Conservation (phyloP, 2,329 filamentous ascomycete genomes). For the Pseudocercospora fuligena region DNA sequence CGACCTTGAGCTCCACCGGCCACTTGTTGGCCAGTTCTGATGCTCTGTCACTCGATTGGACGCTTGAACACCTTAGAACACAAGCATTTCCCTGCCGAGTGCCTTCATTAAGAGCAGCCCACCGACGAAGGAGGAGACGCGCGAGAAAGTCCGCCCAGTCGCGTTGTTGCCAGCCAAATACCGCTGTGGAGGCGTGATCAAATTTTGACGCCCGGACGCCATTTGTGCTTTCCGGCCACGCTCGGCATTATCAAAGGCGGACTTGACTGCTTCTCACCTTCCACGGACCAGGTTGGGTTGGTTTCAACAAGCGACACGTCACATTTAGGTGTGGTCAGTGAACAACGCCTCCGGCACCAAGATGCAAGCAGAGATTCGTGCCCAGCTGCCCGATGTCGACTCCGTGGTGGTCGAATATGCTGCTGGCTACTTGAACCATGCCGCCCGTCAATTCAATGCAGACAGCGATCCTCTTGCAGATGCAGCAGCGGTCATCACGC, state of each 20-base stretch:
- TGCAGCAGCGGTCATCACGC: conserved; percentile 82
- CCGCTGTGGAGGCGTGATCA: not conserved
- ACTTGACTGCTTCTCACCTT: conserved; percentile 1
- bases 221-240: conserved; percentile 17
- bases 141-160: not conserved
- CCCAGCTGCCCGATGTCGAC: conserved; percentile 43
- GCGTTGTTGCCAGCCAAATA: not conserved
- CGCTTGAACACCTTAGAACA: not conserved
- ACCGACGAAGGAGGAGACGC: not conserved
- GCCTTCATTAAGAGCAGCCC: not conserved
- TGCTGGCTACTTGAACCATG: conserved; percentile 91
- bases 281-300: conserved; percentile 3
- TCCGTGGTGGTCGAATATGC: conserved; percentile 46
- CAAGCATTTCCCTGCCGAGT: conserved; percentile 7
- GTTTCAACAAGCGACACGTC: conserved; percentile 20
- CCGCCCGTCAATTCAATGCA: conserved; percentile 78
- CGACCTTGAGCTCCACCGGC: no score
- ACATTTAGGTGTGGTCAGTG: conserved; percentile 11
- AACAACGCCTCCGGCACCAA: conserved; percentile 17
- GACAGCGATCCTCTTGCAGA: conserved; percentile 82
- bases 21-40: not conserved
- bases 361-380: conserved; percentile 46
- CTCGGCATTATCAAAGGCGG: conserved; percentile 13
- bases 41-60: not conserved
- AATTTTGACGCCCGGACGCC: conserved; percentile 11